Evolutionary conservation across 345 rosid species (phyloP).

Genomic region (Linum usitatissimum): DNA sequence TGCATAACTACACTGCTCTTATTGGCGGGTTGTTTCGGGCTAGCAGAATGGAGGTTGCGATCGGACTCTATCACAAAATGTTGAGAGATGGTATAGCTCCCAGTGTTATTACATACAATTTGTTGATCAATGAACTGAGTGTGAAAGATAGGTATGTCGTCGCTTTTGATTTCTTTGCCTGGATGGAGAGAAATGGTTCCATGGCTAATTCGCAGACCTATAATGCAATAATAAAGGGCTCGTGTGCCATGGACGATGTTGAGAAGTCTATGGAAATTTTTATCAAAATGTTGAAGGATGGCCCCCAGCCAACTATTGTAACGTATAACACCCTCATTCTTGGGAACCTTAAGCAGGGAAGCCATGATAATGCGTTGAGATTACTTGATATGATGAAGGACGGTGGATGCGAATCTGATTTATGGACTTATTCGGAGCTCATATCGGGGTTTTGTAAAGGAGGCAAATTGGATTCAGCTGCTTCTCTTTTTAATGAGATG

Average conservation of each 20-base stretch:
- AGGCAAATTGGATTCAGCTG: conserved; percentile 38
- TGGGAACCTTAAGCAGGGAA: conserved; percentile 32
- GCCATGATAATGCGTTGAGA: conserved; percentile 36
- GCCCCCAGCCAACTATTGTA: conserved; percentile 40
- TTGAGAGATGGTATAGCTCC: conserved; percentile 38
- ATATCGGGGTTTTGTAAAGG: conserved; percentile 47
- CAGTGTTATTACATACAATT: conserved; percentile 41
- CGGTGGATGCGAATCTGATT: conserved; percentile 33
- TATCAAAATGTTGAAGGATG: conserved; percentile 30
- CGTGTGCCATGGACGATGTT: conserved; percentile 29
- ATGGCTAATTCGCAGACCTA: conserved; percentile 29
- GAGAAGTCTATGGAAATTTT: conserved; percentile 48
- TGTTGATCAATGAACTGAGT: conserved; percentile 41
- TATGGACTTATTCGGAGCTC: conserved; percentile 50
- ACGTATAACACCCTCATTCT: conserved; percentile 43
- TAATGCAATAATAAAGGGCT: conserved; percentile 37
- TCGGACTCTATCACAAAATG: conserved; percentile 55
- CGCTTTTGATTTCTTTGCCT: conserved; percentile 35
- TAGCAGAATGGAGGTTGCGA: conserved; percentile 38
- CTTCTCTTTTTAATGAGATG: conserved; percentile 32
- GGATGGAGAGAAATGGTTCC: conserved; percentile 34
- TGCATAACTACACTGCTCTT: conserved; percentile 49
- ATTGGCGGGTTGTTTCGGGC: conserved; percentile 36
- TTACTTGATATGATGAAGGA: conserved; percentile 40
- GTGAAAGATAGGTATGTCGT: conserved; percentile 19